Percentiles rank a stretch among this genome's conserved stretches.
Conservation (phyloP, 192 early-diverging fungal genomes). For the Podila epicladia region DNA sequence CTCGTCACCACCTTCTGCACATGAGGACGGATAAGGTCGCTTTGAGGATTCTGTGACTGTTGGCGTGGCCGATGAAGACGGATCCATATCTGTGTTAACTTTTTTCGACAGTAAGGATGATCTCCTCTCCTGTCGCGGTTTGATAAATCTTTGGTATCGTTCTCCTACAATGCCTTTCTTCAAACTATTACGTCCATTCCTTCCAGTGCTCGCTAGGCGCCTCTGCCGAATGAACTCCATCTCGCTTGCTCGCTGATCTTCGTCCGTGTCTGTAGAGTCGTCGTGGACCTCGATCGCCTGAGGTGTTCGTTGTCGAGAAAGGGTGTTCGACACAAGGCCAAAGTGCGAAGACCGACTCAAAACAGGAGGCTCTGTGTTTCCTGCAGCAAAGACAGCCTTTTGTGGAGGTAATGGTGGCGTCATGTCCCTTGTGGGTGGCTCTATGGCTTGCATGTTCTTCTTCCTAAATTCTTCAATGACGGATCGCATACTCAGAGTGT, state of each 20-base stretch:
- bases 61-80: too few relatives aligned
- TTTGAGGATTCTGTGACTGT: too few relatives aligned
- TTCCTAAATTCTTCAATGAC: slow-evolving; percentile 1
- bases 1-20: neutral
- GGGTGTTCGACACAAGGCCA: neutral
- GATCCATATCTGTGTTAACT: too few relatives aligned
- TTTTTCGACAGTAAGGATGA: too few relatives aligned
- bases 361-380: too few relatives aligned
- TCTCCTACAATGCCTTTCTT: neutral
- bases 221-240: neutral
- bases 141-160: neutral
- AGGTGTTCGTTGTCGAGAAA: neutral
- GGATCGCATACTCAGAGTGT: neutral
- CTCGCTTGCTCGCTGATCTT: neutral
- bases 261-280: neutral
- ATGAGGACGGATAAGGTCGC: too few relatives aligned
- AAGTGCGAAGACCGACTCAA: too few relatives aligned
- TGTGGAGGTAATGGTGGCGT: neutral
- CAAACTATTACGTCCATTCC: neutral
- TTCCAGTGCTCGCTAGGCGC: neutral
- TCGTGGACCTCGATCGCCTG: neutral
- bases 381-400: too few relatives aligned
- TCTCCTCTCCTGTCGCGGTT: neutral
- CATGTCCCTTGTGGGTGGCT: neutral
- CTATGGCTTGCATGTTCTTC: neutral